phyloP scores from a whole-genome alignment of 176 grass and related monocot genomes.

The Raddia guianensis region DNA sequence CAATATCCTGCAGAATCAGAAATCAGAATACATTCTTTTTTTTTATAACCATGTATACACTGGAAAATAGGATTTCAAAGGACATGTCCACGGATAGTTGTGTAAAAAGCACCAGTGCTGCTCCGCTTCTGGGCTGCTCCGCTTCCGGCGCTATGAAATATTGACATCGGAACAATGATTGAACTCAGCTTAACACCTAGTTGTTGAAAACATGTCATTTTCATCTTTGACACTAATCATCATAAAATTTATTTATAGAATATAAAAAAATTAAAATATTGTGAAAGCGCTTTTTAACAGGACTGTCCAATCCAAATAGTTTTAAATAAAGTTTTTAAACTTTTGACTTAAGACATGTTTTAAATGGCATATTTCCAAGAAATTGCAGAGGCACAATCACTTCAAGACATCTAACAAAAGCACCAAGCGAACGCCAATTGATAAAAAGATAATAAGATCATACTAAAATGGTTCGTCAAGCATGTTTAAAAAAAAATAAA shows the following conservation, averaged over 20 bases:
- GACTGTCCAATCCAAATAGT: too few relatives aligned
- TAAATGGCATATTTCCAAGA: too few relatives aligned
- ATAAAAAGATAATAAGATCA: not conserved
- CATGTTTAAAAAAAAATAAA: constrained; percentile 30
- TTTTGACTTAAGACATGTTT: too few relatives aligned
- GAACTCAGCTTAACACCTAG: too few relatives aligned
- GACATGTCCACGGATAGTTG: not conserved
- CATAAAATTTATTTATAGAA: too few relatives aligned
- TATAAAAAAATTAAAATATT: too few relatives aligned
- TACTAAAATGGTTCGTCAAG: constrained; percentile 15
- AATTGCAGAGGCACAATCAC: not conserved
- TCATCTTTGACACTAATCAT: too few relatives aligned
- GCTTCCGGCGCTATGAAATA: not conserved
- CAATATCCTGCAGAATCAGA: not conserved
- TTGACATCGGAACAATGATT: not conserved
- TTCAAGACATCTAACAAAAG: not conserved
- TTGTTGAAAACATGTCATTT: too few relatives aligned
- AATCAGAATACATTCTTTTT: not conserved
- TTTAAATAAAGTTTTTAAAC: too few relatives aligned
- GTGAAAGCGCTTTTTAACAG: too few relatives aligned
- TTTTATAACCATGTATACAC: not conserved
- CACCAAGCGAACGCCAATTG: constrained; percentile 8
- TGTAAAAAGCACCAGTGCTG: not conserved
- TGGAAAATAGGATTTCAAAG: not conserved
- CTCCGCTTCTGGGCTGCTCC: not conserved